phyloP scores from a whole-genome alignment of 2,329 filamentous ascomycete genomes.

The Hymenoscyphus repandus region DNA sequence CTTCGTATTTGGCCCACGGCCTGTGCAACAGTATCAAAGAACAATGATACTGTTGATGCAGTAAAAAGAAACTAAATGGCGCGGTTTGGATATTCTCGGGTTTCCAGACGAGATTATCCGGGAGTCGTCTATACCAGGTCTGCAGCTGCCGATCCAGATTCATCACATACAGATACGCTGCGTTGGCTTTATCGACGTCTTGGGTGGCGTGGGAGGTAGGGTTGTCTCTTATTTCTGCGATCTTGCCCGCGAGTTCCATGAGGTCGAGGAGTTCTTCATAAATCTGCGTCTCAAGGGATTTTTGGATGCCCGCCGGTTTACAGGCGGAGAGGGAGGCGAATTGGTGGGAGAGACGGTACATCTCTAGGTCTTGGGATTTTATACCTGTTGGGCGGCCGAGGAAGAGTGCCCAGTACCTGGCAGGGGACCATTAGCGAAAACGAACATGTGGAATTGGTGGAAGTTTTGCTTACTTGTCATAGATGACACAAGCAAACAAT shows the following conservation, averaged over 20 bases:
- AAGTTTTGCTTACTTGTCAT: constrained; percentile 39
- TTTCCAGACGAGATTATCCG: constrained; percentile 44
- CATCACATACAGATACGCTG: constrained; percentile 45
- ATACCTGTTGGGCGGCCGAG: constrained; percentile 48
- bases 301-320: constrained; percentile 30
- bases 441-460: no score
- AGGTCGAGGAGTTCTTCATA: constrained; percentile 48
- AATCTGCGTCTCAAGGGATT: constrained; percentile 36
- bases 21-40: constrained; percentile 48
- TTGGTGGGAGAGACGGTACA: constrained; percentile 41
- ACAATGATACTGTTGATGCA: constrained; percentile 52
- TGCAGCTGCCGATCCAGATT: constrained; percentile 48
- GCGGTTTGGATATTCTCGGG: constrained; percentile 45
- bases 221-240: constrained; percentile 39
- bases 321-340: constrained; percentile 40
- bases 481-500: constrained; percentile 46
- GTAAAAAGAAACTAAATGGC: constrained; percentile 46
- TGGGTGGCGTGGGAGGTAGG: constrained; percentile 28
- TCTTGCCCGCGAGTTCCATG: constrained; percentile 50
- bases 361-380: constrained; percentile 46
- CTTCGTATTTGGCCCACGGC: constrained; percentile 46
- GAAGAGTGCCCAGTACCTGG: constrained; percentile 45
- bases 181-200: constrained; percentile 36
- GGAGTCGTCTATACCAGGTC: constrained; percentile 48
- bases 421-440: not conserved